Evolutionary conservation across 805 yeast genomes (phyloP).

Genomic region (Candida michaelii): DNA sequence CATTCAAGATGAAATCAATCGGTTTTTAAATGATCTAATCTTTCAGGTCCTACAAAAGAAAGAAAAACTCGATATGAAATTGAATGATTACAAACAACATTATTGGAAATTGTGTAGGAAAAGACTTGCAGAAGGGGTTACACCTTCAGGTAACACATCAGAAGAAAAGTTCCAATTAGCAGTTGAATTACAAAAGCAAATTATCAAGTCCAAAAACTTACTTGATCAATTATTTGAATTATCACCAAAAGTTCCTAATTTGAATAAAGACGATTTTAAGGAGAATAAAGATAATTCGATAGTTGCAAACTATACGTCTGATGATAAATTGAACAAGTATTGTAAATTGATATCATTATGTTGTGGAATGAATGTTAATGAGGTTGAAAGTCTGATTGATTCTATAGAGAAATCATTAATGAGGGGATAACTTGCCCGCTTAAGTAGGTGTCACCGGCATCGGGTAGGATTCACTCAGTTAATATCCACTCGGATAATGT

Average conservation of each 20-base stretch:
- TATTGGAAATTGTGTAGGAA: conserved; percentile 6
- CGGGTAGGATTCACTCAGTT: too few relatives aligned
- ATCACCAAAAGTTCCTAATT: conserved; percentile 13
- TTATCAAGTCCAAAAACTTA: conserved; percentile 15
- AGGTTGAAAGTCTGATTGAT: conserved; percentile 43
- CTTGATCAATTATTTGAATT: conserved; percentile 8
- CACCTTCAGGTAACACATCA: not conserved
- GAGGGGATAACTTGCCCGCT: too few relatives aligned
- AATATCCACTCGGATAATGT: too few relatives aligned
- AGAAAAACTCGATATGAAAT: conserved; percentile 26
- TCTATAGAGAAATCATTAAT: conserved; percentile 40
- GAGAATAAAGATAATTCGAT: conserved; percentile 17
- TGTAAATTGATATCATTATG: conserved; percentile 41
- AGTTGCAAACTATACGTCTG: conserved; percentile 26
- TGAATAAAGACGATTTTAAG: conserved; percentile 15
- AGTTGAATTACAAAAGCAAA: conserved; percentile 27
- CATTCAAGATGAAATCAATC: conserved; percentile 41
- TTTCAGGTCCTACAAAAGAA: conserved; percentile 33
- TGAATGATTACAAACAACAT: conserved; percentile 9
- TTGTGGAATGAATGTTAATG: conserved; percentile 42
- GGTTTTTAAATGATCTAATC: conserved; percentile 39
- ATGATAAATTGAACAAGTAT: conserved; percentile 38
- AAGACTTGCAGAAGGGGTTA: conserved; percentile 10
- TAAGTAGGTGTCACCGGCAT: too few relatives aligned
- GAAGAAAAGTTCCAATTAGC: conserved; percentile 22